Base-by-base conservation (phyloP, 371 early-diverging fungal species). In the Phascolomyces articulosus region DNA sequence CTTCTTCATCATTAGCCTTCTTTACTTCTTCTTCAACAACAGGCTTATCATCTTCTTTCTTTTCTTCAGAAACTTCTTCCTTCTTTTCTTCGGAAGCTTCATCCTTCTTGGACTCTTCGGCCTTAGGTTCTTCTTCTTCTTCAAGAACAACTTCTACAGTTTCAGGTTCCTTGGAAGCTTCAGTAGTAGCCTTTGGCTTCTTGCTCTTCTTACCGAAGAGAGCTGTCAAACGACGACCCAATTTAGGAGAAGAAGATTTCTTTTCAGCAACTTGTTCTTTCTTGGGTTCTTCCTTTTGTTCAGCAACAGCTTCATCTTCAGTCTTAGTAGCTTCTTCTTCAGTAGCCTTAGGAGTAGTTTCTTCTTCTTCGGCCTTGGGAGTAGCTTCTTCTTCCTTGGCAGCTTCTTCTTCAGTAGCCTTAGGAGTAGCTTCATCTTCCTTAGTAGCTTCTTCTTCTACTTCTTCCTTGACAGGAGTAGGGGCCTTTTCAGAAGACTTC, bases 381-480 rank as follows among this genome's bases (percentile, higher is more conserved):
- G 23, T 34, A 40, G 18, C 27, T 40, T 40, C 40, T 31, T 38
- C 40, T n/a, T 40, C 18, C n/a, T 40, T 9, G 4, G 24, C 51
- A 7, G 21, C 23, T n/a, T 51, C 66, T 41, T 66, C 55, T 34
- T 40, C 40, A 18, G 56, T 13, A 27, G 27, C 21, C 58, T 58
- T 38, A 40, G 38, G 58, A 9, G 23, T 34, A 40, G 18, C 27
- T 40, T 40, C 40, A 18, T 38, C 40, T n/a, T 40, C 18, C n/a
- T 40, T 9, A 23, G 24, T 23, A 7, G 21, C 23, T n/a, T 51
- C 66, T 41, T 66, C 55, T 15, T 27, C 38, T 48, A 62, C 66
- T 40, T 65, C 66, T 40, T 60, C 65, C 59, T 72, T 63, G 40
- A 64, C 56, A 47, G 57, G 60, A n/a, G 63, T 38, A 58, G 66